Evolutionary conservation across 495 filamentous ascomycete species (phyloP), one percentile per base, ranked within the genome.

Genomic region (Neurospora hispaniola): DNA sequence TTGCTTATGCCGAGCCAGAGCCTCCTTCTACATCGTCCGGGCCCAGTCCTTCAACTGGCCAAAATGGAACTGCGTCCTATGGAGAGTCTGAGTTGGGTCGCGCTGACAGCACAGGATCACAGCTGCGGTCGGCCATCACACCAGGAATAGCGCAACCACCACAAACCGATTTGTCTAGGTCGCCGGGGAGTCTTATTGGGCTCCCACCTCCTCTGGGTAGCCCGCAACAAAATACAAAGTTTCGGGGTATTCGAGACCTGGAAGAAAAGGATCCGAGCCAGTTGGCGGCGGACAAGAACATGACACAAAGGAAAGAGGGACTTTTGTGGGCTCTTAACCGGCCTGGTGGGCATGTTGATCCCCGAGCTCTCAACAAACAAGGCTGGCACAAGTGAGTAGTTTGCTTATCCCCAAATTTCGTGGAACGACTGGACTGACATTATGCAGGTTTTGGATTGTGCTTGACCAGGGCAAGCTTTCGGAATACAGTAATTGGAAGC

Each of bases 401-500:
- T 5, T 23, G 27, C 2, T 31, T 31, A 31, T 31, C 27, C 27
- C 27, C 27, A 31, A 1, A 31, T 31, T 38, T 38, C 35, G 35
- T 5, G 35, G 35, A 62, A 39, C 27, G 43, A 44, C 23, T 54
- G n/a, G 71, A 31, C 71, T 79, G 41, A 78, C 74, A 70, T 10
- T 27, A 9, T 43, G 11, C 74, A 98, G 94, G 78, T 98, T 97
- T 80, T 99, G 96, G 96, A 95, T 99, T 75, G 96, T 98, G 2
- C 86, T 98, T 18, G 96, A 98, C 79, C 94, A 96, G 81, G 96
- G 96, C 5, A 96, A 94, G 80, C 84, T 99, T 40, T 97, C 96
- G 2, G 96, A 99, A 78, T 98, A 99, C 81, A 96, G 94, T 78
- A 98, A 99, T 81, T 99, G 96, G 96, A 99, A 99, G 82, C 93